phyloP scores from a whole-genome alignment of 129 eudicot species.

The Oenanthe sinensis region DNA sequence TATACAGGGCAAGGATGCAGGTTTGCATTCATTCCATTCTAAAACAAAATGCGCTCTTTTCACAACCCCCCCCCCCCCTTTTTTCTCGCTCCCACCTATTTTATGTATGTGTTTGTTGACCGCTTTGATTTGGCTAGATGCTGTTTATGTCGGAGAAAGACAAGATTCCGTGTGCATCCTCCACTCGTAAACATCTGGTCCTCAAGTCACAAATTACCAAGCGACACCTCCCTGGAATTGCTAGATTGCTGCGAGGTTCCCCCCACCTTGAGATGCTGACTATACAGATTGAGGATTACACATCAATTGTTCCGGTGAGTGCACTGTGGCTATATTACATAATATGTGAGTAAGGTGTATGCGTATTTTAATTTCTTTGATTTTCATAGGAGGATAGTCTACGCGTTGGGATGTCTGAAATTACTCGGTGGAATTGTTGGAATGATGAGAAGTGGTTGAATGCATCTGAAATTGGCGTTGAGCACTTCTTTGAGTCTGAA shows the following conservation, averaged over 20 bases:
- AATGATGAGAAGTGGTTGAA: conserved; percentile 4
- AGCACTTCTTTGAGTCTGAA: conserved; percentile 14
- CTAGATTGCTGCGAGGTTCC: conserved; percentile 13
- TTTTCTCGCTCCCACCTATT: neutral
- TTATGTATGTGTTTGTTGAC: neutral
- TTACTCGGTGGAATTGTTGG: neutral
- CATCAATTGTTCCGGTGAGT: neutral
- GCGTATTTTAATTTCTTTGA: neutral
- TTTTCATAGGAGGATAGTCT: conserved; percentile 6
- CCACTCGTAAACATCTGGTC: neutral
- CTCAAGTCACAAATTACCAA: conserved; percentile 8
- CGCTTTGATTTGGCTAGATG: neutral
- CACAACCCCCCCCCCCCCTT: neutral
- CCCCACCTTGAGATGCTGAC: conserved; percentile 15
- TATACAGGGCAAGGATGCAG: neutral
- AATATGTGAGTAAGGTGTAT: neutral
- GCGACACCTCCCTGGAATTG: conserved; percentile 17
- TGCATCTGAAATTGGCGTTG: conserved; percentile 12
- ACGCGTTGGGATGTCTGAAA: conserved; percentile 7
- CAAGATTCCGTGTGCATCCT: conserved; percentile 6
- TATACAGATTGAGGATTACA: neutral
- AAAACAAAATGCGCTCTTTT: neutral
- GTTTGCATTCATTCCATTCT: neutral
- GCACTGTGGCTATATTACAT: neutral
- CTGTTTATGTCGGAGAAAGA: conserved; percentile 1